Conservation (phyloP, 2,329 filamentous ascomycete genomes). For the Juglanconis oblonga region DNA sequence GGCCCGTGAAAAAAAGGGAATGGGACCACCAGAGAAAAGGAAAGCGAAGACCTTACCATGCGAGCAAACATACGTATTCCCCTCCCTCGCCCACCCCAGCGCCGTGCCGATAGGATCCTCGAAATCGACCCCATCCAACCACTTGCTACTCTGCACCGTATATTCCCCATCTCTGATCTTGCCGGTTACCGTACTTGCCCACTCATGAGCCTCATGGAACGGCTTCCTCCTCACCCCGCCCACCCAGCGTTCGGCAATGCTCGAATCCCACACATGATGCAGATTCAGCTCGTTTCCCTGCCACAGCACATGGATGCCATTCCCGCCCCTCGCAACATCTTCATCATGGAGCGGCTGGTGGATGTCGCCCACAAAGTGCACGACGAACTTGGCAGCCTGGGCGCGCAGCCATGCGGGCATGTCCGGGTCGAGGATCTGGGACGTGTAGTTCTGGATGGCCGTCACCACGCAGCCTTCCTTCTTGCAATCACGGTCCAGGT, state of each 20-base stretch:
- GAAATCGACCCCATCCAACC: conserved; percentile 57
- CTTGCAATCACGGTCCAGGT: conserved; percentile 61
- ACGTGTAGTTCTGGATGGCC: conserved; percentile 60
- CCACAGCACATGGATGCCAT: conserved; percentile 64
- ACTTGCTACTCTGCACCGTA: conserved; percentile 43
- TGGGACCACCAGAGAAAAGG: not conserved
- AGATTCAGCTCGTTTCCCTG: conserved; percentile 58
- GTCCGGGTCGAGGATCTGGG: conserved; percentile 45
- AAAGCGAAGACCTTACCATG: conserved; percentile 44
- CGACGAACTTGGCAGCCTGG: conserved; percentile 63
- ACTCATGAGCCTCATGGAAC: conserved; percentile 48
- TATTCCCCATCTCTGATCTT: conserved; percentile 58
- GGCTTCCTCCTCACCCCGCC: conserved; percentile 52
- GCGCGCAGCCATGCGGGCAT: conserved; percentile 45
- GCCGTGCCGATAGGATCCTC: conserved; percentile 52
- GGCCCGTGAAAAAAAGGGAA: not conserved
- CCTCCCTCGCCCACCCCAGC: conserved; percentile 61
- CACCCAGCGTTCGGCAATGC: conserved; percentile 63
- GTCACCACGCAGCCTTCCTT: conserved; percentile 59
- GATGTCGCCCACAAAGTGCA: conserved; percentile 69
- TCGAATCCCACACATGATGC: conserved; percentile 71
- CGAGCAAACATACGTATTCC: conserved; percentile 60
- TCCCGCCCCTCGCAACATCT: conserved; percentile 63
- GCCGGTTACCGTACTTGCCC: conserved; percentile 53
- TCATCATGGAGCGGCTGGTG: conserved; percentile 68